Base-by-base conservation (phyloP, 768 basidiomycete species). In the Trametes maxima region DNA sequence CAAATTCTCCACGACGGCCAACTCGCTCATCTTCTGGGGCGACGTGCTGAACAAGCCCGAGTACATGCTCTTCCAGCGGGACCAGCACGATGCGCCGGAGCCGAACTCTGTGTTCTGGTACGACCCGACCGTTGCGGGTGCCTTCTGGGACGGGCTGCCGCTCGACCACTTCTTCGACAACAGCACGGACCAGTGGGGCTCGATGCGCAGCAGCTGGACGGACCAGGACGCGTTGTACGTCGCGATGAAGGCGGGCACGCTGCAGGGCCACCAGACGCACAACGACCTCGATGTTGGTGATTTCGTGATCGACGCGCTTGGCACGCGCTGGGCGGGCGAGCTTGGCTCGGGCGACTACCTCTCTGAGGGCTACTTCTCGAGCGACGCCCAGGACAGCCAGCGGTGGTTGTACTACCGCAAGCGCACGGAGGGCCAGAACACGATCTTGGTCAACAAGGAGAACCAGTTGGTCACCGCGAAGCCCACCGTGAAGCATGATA, bases 391-490 rank as follows among this genome's bases (percentile, higher is more conserved):
- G 72, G 76, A 80, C 62, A 81, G 86, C 44, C 71, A 76, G 25
- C 82, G 95, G 59, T 98, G 95, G 95, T 68, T 83, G 64, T 98
- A 96, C 77, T 99, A 96, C 81, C 84, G 95, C 72, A 98, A 95
- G 81, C 85, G 87, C 77, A 98, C 95, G 3, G 93, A 96, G 74
- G 96, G 96, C 2, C 96, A 99, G 79, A 99, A 98, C 79, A 95
- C 94, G 5, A 80, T 99, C 64, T 70, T 95, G 56, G 80, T 97
- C 67, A 82, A 82, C 67, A 77, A 79, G 64, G 71, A 75, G 25
- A 98, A 98, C 77, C 97, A 99, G 76, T 81, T 87, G 62, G 91
- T 96, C 45, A 71, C 76, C 21, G 84, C 83, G 21, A 79, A 83
- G 3, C 89, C 93, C 0, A 84, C 77, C 7, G 70, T 77, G 14